phyloP scores from a whole-genome alignment of 2,329 filamentous ascomycete species.

The Hymenoscyphus linearis region DNA sequence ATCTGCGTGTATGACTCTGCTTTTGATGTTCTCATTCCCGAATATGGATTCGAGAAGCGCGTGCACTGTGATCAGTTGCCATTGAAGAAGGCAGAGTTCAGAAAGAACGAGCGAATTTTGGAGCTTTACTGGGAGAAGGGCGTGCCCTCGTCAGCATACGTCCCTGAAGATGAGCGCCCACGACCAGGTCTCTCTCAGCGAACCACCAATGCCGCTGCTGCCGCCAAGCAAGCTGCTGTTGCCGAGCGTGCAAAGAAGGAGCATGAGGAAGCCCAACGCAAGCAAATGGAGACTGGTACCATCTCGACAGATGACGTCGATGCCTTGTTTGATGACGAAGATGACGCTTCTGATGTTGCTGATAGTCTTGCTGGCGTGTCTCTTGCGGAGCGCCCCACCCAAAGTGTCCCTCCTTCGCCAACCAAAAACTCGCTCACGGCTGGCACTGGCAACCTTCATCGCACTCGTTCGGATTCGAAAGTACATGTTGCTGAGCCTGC shows the following conservation, averaged over 20 bases:
- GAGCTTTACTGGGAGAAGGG: constrained; percentile 99
- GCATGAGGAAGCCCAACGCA: constrained; percentile 82
- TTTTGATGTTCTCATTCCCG: constrained; percentile 95
- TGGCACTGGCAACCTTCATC: constrained; percentile 63
- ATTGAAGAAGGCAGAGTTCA: constrained; percentile 97
- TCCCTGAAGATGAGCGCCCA: constrained; percentile 93
- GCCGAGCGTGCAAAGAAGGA: constrained; percentile 78
- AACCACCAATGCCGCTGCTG: constrained; percentile 68
- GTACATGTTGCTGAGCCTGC: constrained; percentile 68
- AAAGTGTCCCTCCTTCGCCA: constrained; percentile 91
- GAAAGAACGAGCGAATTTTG: constrained; percentile 89
- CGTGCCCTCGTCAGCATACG: constrained; percentile 89
- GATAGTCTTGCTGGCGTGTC: constrained; percentile 90
- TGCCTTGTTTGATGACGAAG: constrained; percentile 92
- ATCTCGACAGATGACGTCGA: constrained; percentile 91
- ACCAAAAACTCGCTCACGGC: constrained; percentile 64
- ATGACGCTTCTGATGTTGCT: constrained; percentile 75
- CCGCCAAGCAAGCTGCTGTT: constrained; percentile 74
- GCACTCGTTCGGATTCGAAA: constrained; percentile 91
- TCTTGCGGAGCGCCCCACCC: constrained; percentile 80
- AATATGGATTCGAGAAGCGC: constrained; percentile 98
- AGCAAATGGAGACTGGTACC: constrained; percentile 90
- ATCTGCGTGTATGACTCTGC: constrained; percentile 97
- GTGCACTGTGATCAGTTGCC: constrained; percentile 98
- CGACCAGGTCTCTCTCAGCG: constrained; percentile 73